Percentiles rank a stretch among this genome's conserved stretches.
Conservation (phyloP, 2,329 filamentous ascomycete species). For the Penicillium sp. region DNA sequence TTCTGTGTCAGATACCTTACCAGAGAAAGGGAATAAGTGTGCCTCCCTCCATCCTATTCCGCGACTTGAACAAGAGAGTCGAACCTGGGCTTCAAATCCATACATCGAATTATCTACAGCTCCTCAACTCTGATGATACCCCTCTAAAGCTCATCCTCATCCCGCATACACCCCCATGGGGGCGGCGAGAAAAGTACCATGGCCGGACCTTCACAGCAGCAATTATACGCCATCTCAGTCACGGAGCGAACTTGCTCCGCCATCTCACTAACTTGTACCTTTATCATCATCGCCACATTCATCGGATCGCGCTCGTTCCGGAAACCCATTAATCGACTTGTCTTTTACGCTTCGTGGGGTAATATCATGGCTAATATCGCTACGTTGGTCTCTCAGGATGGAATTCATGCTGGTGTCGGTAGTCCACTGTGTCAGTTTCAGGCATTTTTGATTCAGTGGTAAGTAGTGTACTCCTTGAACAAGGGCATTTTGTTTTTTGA, state of each 20-base stretch:
- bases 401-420: slow-evolving; percentile 53
- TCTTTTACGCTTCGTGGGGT: slow-evolving; percentile 82
- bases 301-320: slow-evolving; percentile 70
- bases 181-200: slow-evolving; percentile 18
- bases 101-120: too few relatives aligned
- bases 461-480: slow-evolving; percentile 38
- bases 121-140: too few relatives aligned
- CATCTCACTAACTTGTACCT: slow-evolving; percentile 70
- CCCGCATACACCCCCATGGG: too few relatives aligned
- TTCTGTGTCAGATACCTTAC: too few relatives aligned
- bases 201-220: slow-evolving; percentile 27
- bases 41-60: too few relatives aligned
- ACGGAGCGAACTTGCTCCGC: slow-evolving; percentile 72
- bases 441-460: slow-evolving; percentile 82
- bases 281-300: slow-evolving; percentile 75
- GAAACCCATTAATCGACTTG: slow-evolving; percentile 83
- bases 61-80: too few relatives aligned
- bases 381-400: slow-evolving; percentile 71
- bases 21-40: too few relatives aligned
- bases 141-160: too few relatives aligned
- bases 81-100: too few relatives aligned
- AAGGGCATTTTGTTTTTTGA: too few relatives aligned
- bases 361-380: slow-evolving; percentile 79
- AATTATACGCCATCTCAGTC: slow-evolving; percentile 60
- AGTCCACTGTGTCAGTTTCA: slow-evolving; percentile 74